These are phyloP conservation scores for Lachancea quebecensis DNA, from an alignment of 805 yeast species.

Conservation along the genomic window DNA sequence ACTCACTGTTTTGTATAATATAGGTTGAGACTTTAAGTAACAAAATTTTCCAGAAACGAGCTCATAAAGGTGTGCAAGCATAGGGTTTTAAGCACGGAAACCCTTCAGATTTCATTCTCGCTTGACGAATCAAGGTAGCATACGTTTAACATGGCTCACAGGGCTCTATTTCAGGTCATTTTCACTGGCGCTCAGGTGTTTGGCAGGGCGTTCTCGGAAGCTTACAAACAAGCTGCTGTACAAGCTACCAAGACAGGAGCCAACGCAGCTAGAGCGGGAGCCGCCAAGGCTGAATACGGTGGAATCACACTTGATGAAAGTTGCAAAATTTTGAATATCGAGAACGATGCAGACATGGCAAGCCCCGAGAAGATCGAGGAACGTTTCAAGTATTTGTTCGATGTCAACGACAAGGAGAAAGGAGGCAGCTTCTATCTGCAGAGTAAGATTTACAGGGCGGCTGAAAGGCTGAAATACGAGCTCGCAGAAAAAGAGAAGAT, in stretches of 20 bases:
- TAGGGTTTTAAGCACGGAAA: neutral
- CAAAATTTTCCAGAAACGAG: neutral
- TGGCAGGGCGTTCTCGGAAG: slow-evolving; percentile 94
- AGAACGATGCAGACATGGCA: slow-evolving; percentile 42
- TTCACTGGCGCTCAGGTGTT: slow-evolving; percentile 94
- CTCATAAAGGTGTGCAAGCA: neutral
- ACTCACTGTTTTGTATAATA: no score
- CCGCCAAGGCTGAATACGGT: slow-evolving; percentile 41
- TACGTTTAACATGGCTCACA: slow-evolving; percentile 59
- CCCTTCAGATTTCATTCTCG: neutral
- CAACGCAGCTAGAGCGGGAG: slow-evolving; percentile 37
- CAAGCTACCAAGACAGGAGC: slow-evolving; percentile 74
- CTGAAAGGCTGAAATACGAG: slow-evolving; percentile 83
- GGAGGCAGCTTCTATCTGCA: slow-evolving; percentile 95
- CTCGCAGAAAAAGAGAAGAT: slow-evolving; percentile 30
- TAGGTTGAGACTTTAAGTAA: neutral
- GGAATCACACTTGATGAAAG: slow-evolving; percentile 89
- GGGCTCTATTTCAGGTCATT: slow-evolving; percentile 80
- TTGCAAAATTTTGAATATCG: slow-evolving; percentile 80
- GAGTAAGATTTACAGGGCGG: slow-evolving; percentile 87
- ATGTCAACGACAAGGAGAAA: slow-evolving; percentile 84
- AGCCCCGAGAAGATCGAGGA: slow-evolving; percentile 52
- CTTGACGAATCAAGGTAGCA: neutral
- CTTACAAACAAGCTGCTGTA: slow-evolving; percentile 93
- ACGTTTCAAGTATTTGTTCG: slow-evolving; percentile 76